Evolutionary conservation across 805 yeast genomes (phyloP).

Genomic region (Ogataea pignaliae): DNA sequence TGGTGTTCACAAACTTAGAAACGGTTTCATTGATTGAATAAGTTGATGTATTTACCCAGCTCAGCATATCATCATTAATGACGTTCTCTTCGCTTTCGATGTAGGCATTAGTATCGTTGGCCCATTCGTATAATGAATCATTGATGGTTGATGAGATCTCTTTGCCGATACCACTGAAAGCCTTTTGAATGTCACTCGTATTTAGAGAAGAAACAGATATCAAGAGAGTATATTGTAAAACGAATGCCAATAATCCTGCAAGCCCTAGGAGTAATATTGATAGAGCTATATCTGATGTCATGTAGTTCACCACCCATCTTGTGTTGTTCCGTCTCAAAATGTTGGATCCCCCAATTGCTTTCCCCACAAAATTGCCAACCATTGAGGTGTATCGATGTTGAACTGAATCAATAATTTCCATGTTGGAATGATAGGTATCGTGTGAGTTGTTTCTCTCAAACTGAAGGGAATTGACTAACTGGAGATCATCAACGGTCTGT

Average conservation of each 20-base stretch:
- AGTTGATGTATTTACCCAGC: conserved; percentile 59
- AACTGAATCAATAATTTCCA: conserved; percentile 24
- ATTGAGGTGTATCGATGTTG: conserved; percentile 20
- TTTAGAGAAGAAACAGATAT: conserved; percentile 9
- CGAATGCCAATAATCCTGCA: conserved; percentile 50
- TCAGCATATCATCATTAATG: conserved; percentile 63
- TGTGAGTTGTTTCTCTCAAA: not conserved
- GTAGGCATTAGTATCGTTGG: conserved; percentile 49
- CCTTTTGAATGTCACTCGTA: conserved; percentile 7
- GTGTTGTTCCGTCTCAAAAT: conserved; percentile 14
- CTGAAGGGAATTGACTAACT: conserved; percentile 1
- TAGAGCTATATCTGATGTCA: conserved; percentile 49
- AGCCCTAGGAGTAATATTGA: conserved; percentile 49
- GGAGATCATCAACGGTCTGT: conserved; percentile 27
- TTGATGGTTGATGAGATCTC: conserved; percentile 22
- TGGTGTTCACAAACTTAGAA: conserved; percentile 46
- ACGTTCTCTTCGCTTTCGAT: conserved; percentile 42
- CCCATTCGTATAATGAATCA: conserved; percentile 43
- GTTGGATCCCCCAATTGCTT: conserved; percentile 9
- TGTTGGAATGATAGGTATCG: conserved; percentile 10
- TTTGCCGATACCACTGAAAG: conserved; percentile 8
- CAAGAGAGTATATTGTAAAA: conserved; percentile 51
- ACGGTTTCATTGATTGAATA: conserved; percentile 57
- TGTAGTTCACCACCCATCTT: conserved; percentile 46
- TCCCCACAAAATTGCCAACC: conserved; percentile 16